Evolutionary conservation across 345 rosid species (phyloP).

Genomic region (Rhodamnia argentea): DNA sequence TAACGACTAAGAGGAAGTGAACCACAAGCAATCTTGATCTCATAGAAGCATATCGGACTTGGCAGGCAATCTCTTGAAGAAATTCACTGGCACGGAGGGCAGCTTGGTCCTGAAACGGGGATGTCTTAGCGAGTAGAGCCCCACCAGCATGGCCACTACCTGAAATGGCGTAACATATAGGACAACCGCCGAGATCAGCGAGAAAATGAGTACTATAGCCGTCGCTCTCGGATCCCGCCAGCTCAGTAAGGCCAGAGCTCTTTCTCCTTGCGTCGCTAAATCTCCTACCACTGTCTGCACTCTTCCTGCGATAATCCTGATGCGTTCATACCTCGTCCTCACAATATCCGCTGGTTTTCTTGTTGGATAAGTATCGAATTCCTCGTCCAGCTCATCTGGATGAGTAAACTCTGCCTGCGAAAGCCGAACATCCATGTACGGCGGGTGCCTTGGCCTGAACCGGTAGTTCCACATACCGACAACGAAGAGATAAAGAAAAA

Average conservation of each 20-base stretch:
- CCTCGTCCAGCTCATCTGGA: constrained; percentile 95
- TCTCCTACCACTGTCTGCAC: constrained; percentile 89
- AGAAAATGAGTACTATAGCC: constrained; percentile 61
- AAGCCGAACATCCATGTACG: constrained; percentile 82
- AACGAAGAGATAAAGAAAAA: constrained; percentile 80
- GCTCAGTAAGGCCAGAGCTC: constrained; percentile 76
- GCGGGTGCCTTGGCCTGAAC: constrained; percentile 74
- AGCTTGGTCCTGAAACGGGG: constrained; percentile 80
- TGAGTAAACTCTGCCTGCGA: constrained; percentile 59
- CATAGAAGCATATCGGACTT: constrained; percentile 78
- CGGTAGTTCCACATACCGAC: constrained; percentile 95
- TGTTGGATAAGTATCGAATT: constrained; percentile 76
- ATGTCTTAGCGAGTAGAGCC: constrained; percentile 77
- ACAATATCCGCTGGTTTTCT: constrained; percentile 44
- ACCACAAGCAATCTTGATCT: not conserved
- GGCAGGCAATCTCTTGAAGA: constrained; percentile 93
- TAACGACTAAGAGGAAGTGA: not conserved
- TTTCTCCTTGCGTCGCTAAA: constrained; percentile 83
- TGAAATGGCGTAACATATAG: constrained; percentile 86
- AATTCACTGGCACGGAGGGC: constrained; percentile 89
- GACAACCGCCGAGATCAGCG: constrained; percentile 65
- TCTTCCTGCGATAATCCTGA: constrained; percentile 72
- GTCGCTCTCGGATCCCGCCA: constrained; percentile 98
- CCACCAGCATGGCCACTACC: constrained; percentile 59
- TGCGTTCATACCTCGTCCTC: constrained; percentile 73